These are phyloP conservation scores for Talinum fruticosum DNA, from an alignment of 148 eudicot genomes.

Conservation along the genomic window DNA sequence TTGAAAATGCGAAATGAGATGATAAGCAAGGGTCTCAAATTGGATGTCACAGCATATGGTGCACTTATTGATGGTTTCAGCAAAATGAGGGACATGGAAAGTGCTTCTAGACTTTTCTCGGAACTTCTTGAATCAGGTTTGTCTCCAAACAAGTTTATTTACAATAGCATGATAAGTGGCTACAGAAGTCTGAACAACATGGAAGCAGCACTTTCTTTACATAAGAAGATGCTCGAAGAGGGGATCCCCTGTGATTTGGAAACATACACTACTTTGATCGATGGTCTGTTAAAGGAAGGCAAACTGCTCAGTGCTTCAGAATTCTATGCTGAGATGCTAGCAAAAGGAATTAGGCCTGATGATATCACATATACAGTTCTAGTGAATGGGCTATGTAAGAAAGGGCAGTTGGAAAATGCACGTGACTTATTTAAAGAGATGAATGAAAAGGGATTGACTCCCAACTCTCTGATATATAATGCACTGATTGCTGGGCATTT, in stretches of 20 bases:
- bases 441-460: constrained; percentile 41
- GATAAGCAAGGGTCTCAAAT: constrained; percentile 45
- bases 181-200: constrained; percentile 50
- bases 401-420: constrained; percentile 65
- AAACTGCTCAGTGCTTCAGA: constrained; percentile 52
- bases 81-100: constrained; percentile 65
- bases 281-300: constrained; percentile 58
- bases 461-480: constrained; percentile 63
- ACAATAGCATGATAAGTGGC: constrained; percentile 76
- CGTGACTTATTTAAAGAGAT: constrained; percentile 57
- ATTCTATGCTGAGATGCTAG: constrained; percentile 66
- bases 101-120: constrained; percentile 50
- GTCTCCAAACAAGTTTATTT: constrained; percentile 52
- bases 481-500: constrained; percentile 65
- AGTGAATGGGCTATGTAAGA: constrained; percentile 67
- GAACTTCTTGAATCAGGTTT: constrained; percentile 59
- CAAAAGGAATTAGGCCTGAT: constrained; percentile 61
- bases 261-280: constrained; percentile 82
- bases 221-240: constrained; percentile 53
- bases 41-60: constrained; percentile 62
- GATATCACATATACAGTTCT: constrained; percentile 53
- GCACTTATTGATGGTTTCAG: constrained; percentile 68
- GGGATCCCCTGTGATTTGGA: constrained; percentile 51
- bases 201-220: constrained; percentile 54
- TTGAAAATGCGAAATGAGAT: constrained; percentile 52